These are phyloP conservation scores for Picea sitchensis DNA, from an alignment of 75 land plant genomes.

Conservation along the genomic window DNA sequence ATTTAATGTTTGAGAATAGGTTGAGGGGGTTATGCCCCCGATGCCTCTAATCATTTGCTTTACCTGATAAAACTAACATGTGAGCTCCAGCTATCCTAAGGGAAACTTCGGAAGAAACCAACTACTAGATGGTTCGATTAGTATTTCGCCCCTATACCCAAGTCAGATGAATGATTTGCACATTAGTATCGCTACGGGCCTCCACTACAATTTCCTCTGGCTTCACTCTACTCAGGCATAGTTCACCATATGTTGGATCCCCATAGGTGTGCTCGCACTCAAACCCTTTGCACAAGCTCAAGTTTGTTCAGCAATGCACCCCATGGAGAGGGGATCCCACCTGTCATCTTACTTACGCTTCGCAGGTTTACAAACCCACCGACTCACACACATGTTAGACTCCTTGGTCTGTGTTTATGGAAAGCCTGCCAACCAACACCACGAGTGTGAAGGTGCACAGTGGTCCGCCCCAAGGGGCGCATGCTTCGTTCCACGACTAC, in stretches of 20 bases:
- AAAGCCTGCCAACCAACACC: too few species aligned
- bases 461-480: too few species aligned
- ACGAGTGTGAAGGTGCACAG: too few species aligned
- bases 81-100: neutral
- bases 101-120: neutral
- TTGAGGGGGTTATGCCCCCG: neutral
- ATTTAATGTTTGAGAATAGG: neutral
- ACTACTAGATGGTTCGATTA: too few species aligned
- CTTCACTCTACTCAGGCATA: constrained; percentile 21
- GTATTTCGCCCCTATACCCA: too few species aligned
- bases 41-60: neutral
- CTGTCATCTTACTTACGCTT: neutral
- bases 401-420: too few species aligned
- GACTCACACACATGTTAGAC: too few species aligned
- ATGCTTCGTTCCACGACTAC: too few species aligned
- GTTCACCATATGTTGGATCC: neutral
- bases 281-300: neutral
- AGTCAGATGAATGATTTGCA: neutral
- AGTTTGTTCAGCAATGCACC: neutral
- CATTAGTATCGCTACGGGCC: neutral
- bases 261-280: neutral
- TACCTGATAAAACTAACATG: neutral
- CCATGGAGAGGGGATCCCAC: neutral
- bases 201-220: constrained; percentile 15
- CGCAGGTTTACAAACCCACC: neutral